phyloP scores from a whole-genome alignment of 2,329 filamentous ascomycete genomes.

The Fusarium foetens region DNA sequence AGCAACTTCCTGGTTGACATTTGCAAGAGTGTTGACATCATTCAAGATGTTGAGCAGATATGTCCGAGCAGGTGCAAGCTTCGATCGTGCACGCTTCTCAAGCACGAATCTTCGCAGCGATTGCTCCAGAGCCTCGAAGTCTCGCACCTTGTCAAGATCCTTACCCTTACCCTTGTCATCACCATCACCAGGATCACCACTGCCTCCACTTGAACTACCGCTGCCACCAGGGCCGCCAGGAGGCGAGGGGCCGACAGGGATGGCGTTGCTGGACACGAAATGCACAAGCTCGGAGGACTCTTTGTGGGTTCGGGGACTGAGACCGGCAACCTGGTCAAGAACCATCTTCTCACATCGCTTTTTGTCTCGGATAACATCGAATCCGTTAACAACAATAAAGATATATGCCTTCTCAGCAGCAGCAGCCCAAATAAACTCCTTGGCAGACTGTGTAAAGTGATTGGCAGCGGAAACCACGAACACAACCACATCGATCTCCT shows the following conservation, averaged over 20 bases:
- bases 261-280: constrained; percentile 96
- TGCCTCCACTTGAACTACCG: constrained; percentile 64
- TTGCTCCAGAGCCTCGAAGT: constrained; percentile 90
- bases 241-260: constrained; percentile 75
- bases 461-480: constrained; percentile 98
- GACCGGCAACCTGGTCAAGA: constrained; percentile 82
- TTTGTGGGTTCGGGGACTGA: constrained; percentile 95
- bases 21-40: constrained; percentile 84
- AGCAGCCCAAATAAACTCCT: constrained; percentile 95
- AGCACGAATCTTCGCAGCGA: constrained; percentile 92
- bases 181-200: constrained; percentile 64
- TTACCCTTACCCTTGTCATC: constrained; percentile 83
- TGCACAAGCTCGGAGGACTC: constrained; percentile 93
- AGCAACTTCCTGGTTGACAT: constrained; percentile 88
- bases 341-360: constrained; percentile 92
- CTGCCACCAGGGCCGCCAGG: constrained; percentile 66
- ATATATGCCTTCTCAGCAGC: constrained; percentile 98
- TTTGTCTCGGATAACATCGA: constrained; percentile 93
- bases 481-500: constrained; percentile 98
- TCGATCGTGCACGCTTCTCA: constrained; percentile 94
- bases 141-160: constrained; percentile 84
- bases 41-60: constrained; percentile 94
- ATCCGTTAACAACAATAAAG: constrained; percentile 98
- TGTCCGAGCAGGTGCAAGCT: constrained; percentile 93
- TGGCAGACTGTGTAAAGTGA: constrained; percentile 97